Base-by-base conservation (phyloP, 2,329 filamentous ascomycete genomes). In the Penicillium sp. region DNA sequence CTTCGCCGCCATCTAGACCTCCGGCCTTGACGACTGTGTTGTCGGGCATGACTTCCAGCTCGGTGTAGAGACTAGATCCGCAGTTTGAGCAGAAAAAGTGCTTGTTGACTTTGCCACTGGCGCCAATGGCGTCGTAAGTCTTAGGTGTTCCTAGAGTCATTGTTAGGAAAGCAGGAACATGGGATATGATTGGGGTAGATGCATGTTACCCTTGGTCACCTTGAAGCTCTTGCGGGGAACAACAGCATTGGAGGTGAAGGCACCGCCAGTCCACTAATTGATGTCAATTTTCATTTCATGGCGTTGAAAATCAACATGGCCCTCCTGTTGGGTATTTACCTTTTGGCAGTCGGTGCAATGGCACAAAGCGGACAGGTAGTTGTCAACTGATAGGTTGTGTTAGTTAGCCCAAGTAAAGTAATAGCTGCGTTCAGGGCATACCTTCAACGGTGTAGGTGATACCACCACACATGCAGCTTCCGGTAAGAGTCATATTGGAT, bases 311-410 rank as follows among this genome's bases (percentile, higher is more conserved):
- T 27, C 24, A 27, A 27, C 2, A 27, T 6, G 6, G 3, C 24
- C 5, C 24, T 27, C 5, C 24, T 27, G 18, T 27, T 5, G 3
- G 24, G 24, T 27, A 2, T 14, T 45, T 61, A 77, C 79, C 76
- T 84, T 83, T 58, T 83, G 80, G 64, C 81, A 83, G 56, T 83
- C 80, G 11, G 64, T 60, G 65, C 80, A 82, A 62, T 83, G 79
- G 67, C 81, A 83, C 32, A 83, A 69, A 6, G 79, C 79, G 16
- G 73, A 77, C 3, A 67, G 50, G 14, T 67, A 70, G 4, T 75
- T 66, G 36, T 80, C 74, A 10, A 72, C 78, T 81, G 49, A 10
- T 27, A 38, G 21, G 6, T 11, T 27, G 24, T 27, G 24, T 53
- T 32, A 36, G 34, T n/a, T 27, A 50, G 41, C 18, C 4, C 24